Percentiles rank a stretch among this genome's conserved stretches.
Conservation (phyloP, 2,329 filamentous ascomycete genomes). For the Claviceps maximensis region DNA sequence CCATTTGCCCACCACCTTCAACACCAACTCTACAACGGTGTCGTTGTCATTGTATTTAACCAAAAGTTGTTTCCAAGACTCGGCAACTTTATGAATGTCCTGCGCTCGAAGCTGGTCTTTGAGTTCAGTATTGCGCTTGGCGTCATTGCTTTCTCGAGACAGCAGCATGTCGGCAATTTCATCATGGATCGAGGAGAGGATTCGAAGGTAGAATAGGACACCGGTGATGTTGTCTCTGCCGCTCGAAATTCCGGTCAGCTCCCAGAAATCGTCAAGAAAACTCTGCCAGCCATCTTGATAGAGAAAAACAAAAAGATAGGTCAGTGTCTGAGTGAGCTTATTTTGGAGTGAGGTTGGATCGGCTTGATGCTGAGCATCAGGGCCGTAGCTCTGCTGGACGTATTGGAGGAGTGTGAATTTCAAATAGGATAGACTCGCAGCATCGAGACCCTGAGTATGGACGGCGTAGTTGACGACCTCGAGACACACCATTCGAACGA, state of each 20-base stretch:
- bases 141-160: conserved; percentile 61
- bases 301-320: conserved; percentile 77
- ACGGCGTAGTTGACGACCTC: conserved; percentile 91
- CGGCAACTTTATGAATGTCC: conserved; percentile 78
- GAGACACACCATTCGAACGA: conserved; percentile 77
- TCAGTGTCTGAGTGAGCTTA: conserved; percentile 92
- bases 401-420: conserved; percentile 75
- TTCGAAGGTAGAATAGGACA: conserved; percentile 75
- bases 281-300: conserved; percentile 78
- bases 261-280: conserved; percentile 83
- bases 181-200: conserved; percentile 83
- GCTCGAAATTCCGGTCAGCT: conserved; percentile 52
- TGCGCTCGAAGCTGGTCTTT: conserved; percentile 81
- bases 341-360: conserved; percentile 79
- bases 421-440: conserved; percentile 57
- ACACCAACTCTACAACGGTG: conserved; percentile 67
- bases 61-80: conserved; percentile 85
- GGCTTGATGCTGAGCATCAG: conserved; percentile 40
- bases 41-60: conserved; percentile 62
- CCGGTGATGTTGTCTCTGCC: conserved; percentile 59
- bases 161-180: conserved; percentile 92
- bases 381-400: conserved; percentile 60
- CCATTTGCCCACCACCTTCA: conserved; percentile 92
- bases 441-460: conserved; percentile 64
- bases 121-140: conserved; percentile 73